Base-by-base conservation (phyloP, 176 grass and related monocot genomes). In the Neostapfia colusana region DNA sequence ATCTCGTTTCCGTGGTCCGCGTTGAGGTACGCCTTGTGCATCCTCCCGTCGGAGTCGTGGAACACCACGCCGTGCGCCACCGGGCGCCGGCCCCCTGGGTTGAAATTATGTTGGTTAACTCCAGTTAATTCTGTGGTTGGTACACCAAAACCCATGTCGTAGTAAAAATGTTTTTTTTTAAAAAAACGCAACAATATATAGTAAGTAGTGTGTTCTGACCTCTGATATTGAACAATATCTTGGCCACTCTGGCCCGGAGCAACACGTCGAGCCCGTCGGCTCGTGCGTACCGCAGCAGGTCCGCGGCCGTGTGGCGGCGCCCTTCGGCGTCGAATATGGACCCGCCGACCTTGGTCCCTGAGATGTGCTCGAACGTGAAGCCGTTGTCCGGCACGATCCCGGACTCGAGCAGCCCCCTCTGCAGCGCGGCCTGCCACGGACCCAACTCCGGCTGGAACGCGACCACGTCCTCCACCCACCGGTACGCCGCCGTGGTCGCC, bases 381-480 rank as follows among this genome's bases (percentile, higher is more conserved):
- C 89, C 84, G 61, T 92, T 92, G 63, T 81, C 68, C 2, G 87
- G 89, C n/a, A 60, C 84, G 21, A 89, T 35, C 11, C 92, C 86
- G 31, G 70, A 66, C 71, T 96, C 87, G 40, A 92, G 17, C 40
- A 92, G 62, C 15, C 87, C 93, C n/a, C 75, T 39, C 82, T 88
- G 73, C 14, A 96, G 21, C 59, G 89, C 84, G 57, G 82, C 56
- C 48, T 89, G 84, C 93, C 87, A 92, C 4, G 82, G 89, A 0
- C 79, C 80, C 10, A 92, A 23, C 78, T 77, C 53, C 60, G 89
- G 87, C 61, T 88, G 74, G 51, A 87, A 96, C 58, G 87, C 87
- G 44, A 96, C 87, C 10, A 79, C 85, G 43, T 76, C 56, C 73
- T 92, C 93, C 72, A 96, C 89, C 93, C 93, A 96, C 41, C 66